phyloP scores from a whole-genome alignment of 768 basidiomycete species.

The Scleroderma citrinum region DNA sequence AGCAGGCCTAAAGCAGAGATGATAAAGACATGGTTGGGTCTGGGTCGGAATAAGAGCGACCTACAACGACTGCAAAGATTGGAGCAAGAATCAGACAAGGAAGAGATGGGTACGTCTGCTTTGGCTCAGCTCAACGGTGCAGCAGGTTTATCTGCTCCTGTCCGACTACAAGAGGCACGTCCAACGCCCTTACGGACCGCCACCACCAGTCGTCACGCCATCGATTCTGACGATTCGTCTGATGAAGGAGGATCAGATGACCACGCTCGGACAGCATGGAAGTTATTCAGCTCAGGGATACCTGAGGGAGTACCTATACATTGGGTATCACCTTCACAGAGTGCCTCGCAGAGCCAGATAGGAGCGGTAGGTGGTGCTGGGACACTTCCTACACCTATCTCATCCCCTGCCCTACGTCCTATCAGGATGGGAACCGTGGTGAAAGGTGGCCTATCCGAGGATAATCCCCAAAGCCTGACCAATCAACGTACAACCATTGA shows the following conservation, averaged over 20 bases:
- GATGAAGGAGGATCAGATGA: conserved; percentile 40
- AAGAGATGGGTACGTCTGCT: background rate
- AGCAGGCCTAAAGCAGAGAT: conserved; percentile 38
- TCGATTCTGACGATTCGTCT: conserved; percentile 39
- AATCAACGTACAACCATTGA: conserved; percentile 2
- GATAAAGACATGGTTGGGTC: conserved; percentile 41
- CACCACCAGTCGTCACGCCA: conserved; percentile 5
- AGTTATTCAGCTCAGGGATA: conserved; percentile 43
- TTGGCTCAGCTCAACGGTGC: background rate
- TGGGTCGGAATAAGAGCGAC: conserved; percentile 21
- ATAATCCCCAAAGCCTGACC: background rate
- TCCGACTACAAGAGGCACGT: too few relatives aligned
- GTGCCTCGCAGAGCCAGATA: background rate
- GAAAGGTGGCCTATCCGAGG: background rate
- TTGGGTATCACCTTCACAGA: conserved; percentile 15
- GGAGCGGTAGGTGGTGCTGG: background rate
- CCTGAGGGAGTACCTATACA: conserved; percentile 9
- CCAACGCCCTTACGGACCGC: background rate
- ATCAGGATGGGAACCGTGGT: background rate
- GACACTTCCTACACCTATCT: conserved; percentile 19
- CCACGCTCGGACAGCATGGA: conserved; percentile 51
- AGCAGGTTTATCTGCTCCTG: background rate
- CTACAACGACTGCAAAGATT: conserved; percentile 30
- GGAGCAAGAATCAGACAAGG: conserved; percentile 6
- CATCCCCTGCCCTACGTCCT: conserved; percentile 13